phyloP scores from a whole-genome alignment of 495 filamentous ascomycete species.

The Annulohypoxylon maeteangense region DNA sequence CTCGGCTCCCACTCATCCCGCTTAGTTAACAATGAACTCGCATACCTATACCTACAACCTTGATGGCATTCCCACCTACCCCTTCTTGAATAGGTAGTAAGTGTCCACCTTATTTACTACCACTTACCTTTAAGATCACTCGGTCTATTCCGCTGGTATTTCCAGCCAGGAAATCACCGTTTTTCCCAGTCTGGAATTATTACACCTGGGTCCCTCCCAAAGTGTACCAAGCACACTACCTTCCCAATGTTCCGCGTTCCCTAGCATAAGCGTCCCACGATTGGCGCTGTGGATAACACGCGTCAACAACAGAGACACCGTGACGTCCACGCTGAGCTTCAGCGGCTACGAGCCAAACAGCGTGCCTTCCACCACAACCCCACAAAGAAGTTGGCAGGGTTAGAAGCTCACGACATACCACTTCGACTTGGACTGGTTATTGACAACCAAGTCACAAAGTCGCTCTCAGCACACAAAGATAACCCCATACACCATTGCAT shows the following conservation, averaged over 20 bases:
- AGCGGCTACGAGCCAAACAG: not conserved
- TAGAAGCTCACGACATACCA: not conserved
- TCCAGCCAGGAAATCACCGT: no score
- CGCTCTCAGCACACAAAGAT: no score
- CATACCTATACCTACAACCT: no score
- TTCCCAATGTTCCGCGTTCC: not conserved
- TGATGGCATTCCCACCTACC: no score
- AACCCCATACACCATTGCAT: no score
- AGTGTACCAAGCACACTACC: not conserved
- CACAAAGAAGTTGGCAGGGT: not conserved
- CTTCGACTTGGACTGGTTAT: not conserved
- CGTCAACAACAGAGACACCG: not conserved
- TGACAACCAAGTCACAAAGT: no score
- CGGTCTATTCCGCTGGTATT: not conserved
- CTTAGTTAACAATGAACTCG: no score
- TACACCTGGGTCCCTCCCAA: not conserved
- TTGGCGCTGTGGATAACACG: not conserved
- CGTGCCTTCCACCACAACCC: not conserved
- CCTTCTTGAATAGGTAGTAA: no score
- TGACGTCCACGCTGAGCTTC: not conserved
- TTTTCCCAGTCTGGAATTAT: not conserved
- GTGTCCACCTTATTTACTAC: no score
- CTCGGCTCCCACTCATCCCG: no score
- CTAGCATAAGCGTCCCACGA: not conserved
- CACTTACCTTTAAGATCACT: no score